phyloP scores from a whole-genome alignment of 257 asterid species.

The Vinca minor region DNA sequence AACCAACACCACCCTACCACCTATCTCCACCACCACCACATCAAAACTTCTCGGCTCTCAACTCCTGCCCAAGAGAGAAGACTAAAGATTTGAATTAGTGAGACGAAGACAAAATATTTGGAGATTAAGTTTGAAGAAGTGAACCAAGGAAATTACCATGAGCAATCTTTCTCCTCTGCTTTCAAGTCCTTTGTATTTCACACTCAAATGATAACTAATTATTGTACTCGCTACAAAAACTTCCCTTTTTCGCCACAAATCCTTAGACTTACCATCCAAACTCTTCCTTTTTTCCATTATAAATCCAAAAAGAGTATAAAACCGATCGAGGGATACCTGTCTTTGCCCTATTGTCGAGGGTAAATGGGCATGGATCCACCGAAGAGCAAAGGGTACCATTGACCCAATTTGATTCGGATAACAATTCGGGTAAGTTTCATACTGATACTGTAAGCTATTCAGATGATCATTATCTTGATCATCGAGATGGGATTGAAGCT shows the following conservation, averaged over 20 bases:
- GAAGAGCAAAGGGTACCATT: slow-evolving; percentile 84
- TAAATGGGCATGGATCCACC: slow-evolving; percentile 79
- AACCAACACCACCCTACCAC: no score
- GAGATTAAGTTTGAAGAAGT: no score
- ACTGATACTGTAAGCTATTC: slow-evolving; percentile 42
- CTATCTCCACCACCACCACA: no score
- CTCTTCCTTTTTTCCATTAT: slow-evolving; percentile 33
- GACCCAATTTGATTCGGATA: slow-evolving; percentile 60
- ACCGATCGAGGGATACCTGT: slow-evolving; percentile 68
- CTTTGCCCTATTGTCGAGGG: slow-evolving; percentile 71
- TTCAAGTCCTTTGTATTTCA: slow-evolving; percentile 10
- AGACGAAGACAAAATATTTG: no score
- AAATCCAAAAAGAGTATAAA: slow-evolving; percentile 57
- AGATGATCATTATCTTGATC: slow-evolving; percentile 36
- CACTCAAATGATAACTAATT: slow-evolving; percentile 69
- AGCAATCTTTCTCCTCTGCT: no score
- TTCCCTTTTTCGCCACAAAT: slow-evolving; percentile 67
- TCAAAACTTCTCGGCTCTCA: not conserved
- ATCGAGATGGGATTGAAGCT: slow-evolving; percentile 50
- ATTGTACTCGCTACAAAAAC: slow-evolving; percentile 53
- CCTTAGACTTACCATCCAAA: slow-evolving; percentile 2
- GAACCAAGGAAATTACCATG: no score
- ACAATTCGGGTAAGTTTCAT: slow-evolving; percentile 59
- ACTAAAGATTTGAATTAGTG: no score
- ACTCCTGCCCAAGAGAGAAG: no score